Base-by-base conservation (phyloP, 768 basidiomycete species). In the Cyathus striatus region DNA sequence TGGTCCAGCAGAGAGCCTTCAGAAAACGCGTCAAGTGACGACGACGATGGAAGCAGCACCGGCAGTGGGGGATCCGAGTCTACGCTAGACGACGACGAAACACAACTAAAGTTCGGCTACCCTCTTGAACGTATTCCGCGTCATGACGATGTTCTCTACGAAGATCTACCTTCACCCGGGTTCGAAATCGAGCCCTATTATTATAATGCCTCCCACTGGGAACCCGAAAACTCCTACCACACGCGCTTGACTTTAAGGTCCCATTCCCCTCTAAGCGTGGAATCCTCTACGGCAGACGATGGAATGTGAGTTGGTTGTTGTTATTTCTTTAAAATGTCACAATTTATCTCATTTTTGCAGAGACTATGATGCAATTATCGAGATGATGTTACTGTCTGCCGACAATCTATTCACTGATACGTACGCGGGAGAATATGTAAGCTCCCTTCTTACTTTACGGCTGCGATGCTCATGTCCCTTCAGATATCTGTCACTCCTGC, bases 71-170 rank as follows among this genome's bases (percentile, higher is more conserved):
- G 41, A 34, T 56, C 55, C 5, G 50, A 60, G 30, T 30, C 49
- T 4, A 59, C 57, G 2, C 48, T 55, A 16, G 56, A 57, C 5
- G 52, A 59, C 20, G 25, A 20, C 2, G 57, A 41, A 7, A 20
- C 46, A 2, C 33, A 40, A 14, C 26, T 41, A 3, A 35, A 41
- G 25, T 53, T 55, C 45, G 55, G 57, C 17, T 45, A 57, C 27
- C 55, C 57, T 21, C 22, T 40, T 12, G 39, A 40, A 23, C 5
- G 39, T 23, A 23, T 23, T 23, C 21, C 10, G 18, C 39, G 5
- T 7, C 13, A 13, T 22, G 18, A 18, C 22, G 9, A 12, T n/a
- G 24, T 40, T 9, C 3, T 12, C 20, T 12, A 12, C 24, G 36
- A 22, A 12, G 39, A 40, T 9, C 2, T 14, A 2, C 3, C 18